Conservation (phyloP, 2,329 filamentous ascomycete species). For the Botrytis squamosa region DNA sequence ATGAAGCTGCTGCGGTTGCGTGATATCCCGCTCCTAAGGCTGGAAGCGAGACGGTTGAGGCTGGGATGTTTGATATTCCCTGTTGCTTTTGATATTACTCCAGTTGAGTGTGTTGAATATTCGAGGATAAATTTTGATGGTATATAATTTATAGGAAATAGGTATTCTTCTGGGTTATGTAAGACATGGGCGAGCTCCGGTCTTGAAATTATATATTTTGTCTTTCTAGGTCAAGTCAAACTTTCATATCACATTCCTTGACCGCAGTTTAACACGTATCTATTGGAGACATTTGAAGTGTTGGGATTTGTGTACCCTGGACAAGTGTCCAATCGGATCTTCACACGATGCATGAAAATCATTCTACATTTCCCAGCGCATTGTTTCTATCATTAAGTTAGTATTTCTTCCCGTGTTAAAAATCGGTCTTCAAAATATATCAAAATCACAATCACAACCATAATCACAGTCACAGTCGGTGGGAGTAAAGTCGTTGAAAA, state of each 20-base stretch:
- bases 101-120: neutral
- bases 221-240: neutral
- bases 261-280: neutral
- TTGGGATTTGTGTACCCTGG: neutral
- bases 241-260: neutral
- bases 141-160: neutral
- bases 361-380: neutral
- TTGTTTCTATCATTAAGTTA: neutral
- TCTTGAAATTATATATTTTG: neutral
- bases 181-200: neutral
- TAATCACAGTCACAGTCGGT: neutral
- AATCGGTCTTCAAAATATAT: no score
- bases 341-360: neutral
- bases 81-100: neutral
- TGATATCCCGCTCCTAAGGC: constrained; percentile 9
- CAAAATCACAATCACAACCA: neutral
- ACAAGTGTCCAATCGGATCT: neutral
- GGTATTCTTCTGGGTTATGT: neutral
- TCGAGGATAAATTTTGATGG: neutral
- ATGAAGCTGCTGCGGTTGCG: constrained; percentile 11
- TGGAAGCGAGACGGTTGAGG: constrained; percentile 10
- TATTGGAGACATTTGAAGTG: neutral
- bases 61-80: neutral
- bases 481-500: neutral
- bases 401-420: neutral